Base-by-base conservation (phyloP, 2,329 filamentous ascomycete species). In the Pseudogymnoascus sp. region DNA sequence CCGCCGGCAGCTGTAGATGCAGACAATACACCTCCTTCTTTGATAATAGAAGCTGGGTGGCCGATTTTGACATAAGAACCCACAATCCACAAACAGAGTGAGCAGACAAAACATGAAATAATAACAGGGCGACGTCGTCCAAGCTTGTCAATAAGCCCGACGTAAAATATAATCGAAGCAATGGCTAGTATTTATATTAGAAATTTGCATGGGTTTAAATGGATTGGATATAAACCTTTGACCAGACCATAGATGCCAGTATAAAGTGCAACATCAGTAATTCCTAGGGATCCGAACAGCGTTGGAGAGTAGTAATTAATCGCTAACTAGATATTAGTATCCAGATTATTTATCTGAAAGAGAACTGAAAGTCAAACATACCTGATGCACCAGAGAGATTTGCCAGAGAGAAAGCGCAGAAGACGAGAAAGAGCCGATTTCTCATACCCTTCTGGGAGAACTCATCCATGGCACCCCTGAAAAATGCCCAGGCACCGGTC, bases 11-110 rank as follows among this genome's bases (percentile, higher is more conserved):
- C 70, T 0, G 76, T 78, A 0, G 76, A 77, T 5, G 75, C 70
- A 0, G 79, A 78, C 5, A 76, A 72, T 1, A 78, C 69, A 11
- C 73, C 71, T 6, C 40, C 40, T 43, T 7, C 40, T 9, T 23
- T 21, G 18, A 43, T 43, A 16, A 80, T 80, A 1, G 74, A 74
- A 0, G 70, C 73, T 0, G 81, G 80, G 59, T 82, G 78, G 1
- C 78, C 78, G 52, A 79, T 77, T 70, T 81, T 80, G 40, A 83
- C 80, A 64, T 83, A 84, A 5, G 78, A 78, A 0, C 80, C 81
- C 2, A 83, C 78, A 58, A 80, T 77, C 75, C 78, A 82, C 65
- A 83, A 77, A 38, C 79, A 80, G 0, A 78, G 67, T 1, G 78
- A 80, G 52, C 80, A 81, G 5, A 76, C 74, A 11, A 79, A 70